Evolutionary conservation across 2,329 filamentous ascomycete species (phyloP).

Genomic region (Pezicula carpinea): DNA sequence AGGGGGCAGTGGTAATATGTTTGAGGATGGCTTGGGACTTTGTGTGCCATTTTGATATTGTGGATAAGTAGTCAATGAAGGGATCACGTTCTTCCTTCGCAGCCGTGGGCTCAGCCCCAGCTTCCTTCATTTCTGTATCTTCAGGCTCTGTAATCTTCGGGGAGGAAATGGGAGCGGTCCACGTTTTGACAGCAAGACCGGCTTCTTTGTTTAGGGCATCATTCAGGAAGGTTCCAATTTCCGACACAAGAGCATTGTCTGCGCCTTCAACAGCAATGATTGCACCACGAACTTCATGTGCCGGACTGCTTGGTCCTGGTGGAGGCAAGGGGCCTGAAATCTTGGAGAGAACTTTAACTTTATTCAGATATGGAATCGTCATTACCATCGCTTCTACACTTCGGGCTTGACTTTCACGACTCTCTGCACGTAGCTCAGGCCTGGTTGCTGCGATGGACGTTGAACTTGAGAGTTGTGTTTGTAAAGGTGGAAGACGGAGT

Average conservation of each 20-base stretch:
- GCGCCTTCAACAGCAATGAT: conserved; percentile 82
- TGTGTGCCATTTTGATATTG: conserved; percentile 69
- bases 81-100: conserved; percentile 30
- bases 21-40: conserved; percentile 66
- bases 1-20: conserved; percentile 40
- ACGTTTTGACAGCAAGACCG: conserved; percentile 23
- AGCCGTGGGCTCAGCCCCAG: conserved; percentile 10
- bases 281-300: conserved; percentile 58
- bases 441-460: conserved; percentile 32
- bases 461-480: conserved; percentile 30
- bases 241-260: conserved; percentile 42
- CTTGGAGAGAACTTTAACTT: conserved; percentile 69
- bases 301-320: conserved; percentile 28
- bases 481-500: conserved; percentile 28
- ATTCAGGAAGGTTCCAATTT: conserved; percentile 59
- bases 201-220: conserved; percentile 23
- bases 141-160: background rate
- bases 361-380: conserved; percentile 68
- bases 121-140: conserved; percentile 16
- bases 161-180: conserved; percentile 10
- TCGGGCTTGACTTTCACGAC: conserved; percentile 33
- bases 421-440: conserved; percentile 26
- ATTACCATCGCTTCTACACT: conserved; percentile 67
- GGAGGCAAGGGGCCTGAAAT: conserved; percentile 65
- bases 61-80: conserved; percentile 58